These are phyloP conservation scores for Talaromyces verruculosus DNA, from an alignment of 2,329 filamentous ascomycete genomes.

Conservation along the genomic window DNA sequence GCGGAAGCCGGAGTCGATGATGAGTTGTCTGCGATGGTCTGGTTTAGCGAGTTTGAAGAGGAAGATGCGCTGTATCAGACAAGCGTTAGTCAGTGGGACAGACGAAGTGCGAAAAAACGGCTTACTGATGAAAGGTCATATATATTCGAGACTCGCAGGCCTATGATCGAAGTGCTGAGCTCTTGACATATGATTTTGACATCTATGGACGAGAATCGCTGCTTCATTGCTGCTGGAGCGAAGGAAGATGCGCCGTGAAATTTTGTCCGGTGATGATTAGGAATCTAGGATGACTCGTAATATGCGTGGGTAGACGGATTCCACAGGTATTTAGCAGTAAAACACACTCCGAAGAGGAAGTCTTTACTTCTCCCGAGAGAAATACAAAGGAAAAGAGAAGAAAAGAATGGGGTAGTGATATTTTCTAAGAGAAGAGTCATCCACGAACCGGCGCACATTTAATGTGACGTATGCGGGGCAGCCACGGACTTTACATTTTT, in stretches of 20 bases:
- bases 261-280: background rate
- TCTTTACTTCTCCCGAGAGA: no score
- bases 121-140: slow-evolving; percentile 85
- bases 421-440: background rate
- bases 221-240: slow-evolving; percentile 50
- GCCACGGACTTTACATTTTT: slow-evolving; percentile 1
- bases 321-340: no score
- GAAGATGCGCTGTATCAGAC: slow-evolving; percentile 69
- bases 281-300: no score
- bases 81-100: background rate
- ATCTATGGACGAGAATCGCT: slow-evolving; percentile 59
- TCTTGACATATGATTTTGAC: slow-evolving; percentile 90
- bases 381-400: background rate
- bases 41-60: slow-evolving; percentile 93
- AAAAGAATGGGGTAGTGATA: background rate
- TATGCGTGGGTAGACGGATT: no score
- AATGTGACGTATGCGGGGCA: slow-evolving; percentile 29
- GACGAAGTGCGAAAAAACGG: background rate
- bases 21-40: slow-evolving; percentile 80
- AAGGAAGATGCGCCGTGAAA: background rate
- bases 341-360: no score
- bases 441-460: slow-evolving; percentile 12
- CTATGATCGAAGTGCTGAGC: slow-evolving; percentile 72
- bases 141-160: slow-evolving; percentile 83
- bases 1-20: slow-evolving; percentile 94